phyloP scores from a whole-genome alignment of 2,329 filamentous ascomycete genomes.

The Geosmithia putterillii region DNA sequence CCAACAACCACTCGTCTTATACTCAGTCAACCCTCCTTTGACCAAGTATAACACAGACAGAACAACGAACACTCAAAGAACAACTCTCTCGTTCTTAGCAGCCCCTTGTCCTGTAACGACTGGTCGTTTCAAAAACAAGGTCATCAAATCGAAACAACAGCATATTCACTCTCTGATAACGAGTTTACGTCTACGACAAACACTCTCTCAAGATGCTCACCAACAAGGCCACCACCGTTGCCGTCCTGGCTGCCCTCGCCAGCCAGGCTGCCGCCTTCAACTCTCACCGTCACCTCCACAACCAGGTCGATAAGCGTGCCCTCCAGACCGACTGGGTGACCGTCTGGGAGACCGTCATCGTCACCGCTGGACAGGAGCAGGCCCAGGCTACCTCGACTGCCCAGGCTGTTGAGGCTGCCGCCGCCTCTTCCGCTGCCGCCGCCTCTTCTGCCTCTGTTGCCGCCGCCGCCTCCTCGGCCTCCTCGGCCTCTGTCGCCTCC shows the following conservation, averaged over 20 bases:
- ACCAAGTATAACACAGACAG: neutral
- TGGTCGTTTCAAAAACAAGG: neutral
- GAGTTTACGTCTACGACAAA: too few species aligned
- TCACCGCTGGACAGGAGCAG: conserved; percentile 17
- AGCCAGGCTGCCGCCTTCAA: conserved; percentile 29
- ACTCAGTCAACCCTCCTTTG: neutral
- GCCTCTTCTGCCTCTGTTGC: conserved; percentile 3
- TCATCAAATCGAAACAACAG: neutral
- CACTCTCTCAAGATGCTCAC: conserved; percentile 24
- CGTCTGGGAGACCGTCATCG: conserved; percentile 21
- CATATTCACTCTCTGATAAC: too few species aligned
- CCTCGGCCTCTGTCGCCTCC: conserved; percentile 2
- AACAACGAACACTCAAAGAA: neutral
- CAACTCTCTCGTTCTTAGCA: neutral
- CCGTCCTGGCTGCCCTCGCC: conserved; percentile 28
- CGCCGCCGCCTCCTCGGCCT: conserved; percentile 5
- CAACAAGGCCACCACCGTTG: conserved; percentile 28
- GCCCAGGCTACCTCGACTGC: conserved; percentile 3
- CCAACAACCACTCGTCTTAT: neutral
- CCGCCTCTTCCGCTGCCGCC: conserved; percentile 1
- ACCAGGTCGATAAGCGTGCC: conserved; percentile 18
- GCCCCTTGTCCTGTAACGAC: neutral
- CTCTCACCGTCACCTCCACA: conserved; percentile 28
- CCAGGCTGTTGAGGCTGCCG: neutral
- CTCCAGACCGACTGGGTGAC: conserved; percentile 19